phyloP scores from a whole-genome alignment of 768 basidiomycete species.

The Leccinum pellstonianum region DNA sequence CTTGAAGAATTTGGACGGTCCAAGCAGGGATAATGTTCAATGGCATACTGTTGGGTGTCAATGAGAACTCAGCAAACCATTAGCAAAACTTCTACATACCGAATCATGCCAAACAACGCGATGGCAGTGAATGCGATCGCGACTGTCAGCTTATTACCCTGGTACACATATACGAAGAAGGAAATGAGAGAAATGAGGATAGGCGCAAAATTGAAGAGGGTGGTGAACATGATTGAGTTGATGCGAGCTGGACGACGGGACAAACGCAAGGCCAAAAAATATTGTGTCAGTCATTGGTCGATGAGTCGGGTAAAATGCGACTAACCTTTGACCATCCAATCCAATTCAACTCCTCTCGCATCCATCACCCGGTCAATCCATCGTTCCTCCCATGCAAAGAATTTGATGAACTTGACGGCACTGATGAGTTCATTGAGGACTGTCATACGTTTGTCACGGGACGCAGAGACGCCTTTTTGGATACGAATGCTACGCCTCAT shows the following conservation, averaged over 20 bases:
- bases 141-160: conserved; percentile 73
- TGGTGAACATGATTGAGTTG: conserved; percentile 68
- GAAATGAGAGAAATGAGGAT: conserved; percentile 78
- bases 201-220: conserved; percentile 75
- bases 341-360: conserved; percentile 66
- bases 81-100: conserved; percentile 34
- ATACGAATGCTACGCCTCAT: conserved; percentile 40
- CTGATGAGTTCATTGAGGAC: conserved; percentile 46
- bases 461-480: conserved; percentile 31
- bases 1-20: conserved; percentile 75
- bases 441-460: conserved; percentile 44
- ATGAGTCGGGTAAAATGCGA: background rate
- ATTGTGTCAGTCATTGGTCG: conserved; percentile 2
- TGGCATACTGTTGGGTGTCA: conserved; percentile 45
- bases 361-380: conserved; percentile 43
- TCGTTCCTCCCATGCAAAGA: conserved; percentile 42
- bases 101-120: conserved; percentile 82
- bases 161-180: conserved; percentile 71
- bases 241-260: conserved; percentile 49
- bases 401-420: conserved; percentile 43
- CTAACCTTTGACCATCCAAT: conserved; percentile 72
- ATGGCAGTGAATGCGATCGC: conserved; percentile 87
- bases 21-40: conserved; percentile 79
- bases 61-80: background rate
- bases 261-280: background rate